A percentile compares a stretch with the other conserved stretches of the same genome.
Evolutionary conservation across 202 grass and related monocot genomes (phyloP).

Genomic region (Carex sylvatica): DNA sequence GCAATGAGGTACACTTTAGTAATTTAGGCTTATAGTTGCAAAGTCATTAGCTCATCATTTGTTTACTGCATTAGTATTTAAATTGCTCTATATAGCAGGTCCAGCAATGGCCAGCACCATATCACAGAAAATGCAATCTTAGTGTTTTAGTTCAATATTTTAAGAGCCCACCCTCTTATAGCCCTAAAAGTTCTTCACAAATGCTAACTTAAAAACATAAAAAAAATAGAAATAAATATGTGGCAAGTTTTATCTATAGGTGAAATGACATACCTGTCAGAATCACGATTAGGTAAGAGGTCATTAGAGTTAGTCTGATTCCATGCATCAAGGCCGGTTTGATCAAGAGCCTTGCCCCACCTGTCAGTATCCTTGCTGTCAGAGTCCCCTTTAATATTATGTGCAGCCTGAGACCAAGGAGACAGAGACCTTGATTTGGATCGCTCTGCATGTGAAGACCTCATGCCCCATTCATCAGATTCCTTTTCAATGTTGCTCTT

Average conservation of each 20-base stretch:
- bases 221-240: neutral
- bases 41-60: neutral
- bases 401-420: conserved; percentile 20
- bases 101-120: neutral
- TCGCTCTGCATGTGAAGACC: neutral
- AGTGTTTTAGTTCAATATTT: neutral
- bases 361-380: neutral
- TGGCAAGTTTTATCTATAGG: neutral
- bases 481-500: neutral
- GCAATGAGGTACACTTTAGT: neutral
- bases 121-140: neutral
- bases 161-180: neutral
- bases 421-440: conserved; percentile 15
- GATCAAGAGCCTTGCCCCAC: conserved; percentile 16
- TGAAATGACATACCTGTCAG: neutral
- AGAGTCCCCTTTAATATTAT: neutral
- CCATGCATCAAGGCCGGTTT: conserved; percentile 2
- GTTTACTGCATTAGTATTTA: neutral
- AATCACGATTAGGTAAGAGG: neutral
- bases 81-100: neutral
- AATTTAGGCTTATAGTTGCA: neutral
- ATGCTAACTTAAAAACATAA: neutral
- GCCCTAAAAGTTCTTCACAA: neutral
- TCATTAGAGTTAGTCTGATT: neutral
- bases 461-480: conserved; percentile 10